Evolutionary conservation across 2,329 filamentous ascomycete species (phyloP).

Genomic region (Atkinsonella texensis): DNA sequence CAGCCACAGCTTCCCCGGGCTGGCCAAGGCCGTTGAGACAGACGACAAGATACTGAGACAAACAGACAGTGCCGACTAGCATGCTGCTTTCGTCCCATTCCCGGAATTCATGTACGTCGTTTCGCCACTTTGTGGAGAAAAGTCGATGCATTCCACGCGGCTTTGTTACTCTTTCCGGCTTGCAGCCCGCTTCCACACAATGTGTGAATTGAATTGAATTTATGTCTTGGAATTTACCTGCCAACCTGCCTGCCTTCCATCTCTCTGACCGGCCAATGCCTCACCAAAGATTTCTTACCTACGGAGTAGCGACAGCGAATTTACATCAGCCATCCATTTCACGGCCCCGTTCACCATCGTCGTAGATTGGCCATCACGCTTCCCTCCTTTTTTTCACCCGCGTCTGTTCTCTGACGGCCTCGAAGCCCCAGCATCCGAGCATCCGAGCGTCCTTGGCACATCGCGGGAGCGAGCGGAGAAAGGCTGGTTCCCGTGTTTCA

Average conservation of each 20-base stretch:
- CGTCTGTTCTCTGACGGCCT: neutral
- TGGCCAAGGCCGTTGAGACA: neutral
- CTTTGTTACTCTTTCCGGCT: no score
- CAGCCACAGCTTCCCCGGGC: no score
- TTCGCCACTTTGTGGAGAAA: no score
- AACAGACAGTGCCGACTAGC: neutral
- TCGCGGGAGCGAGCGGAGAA: neutral
- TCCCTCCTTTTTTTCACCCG: no score
- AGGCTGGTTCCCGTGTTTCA: no score
- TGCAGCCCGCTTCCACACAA: no score
- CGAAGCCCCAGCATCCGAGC: constrained; percentile 21
- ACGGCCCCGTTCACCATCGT: neutral
- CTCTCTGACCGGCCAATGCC: neutral
- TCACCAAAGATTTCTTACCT: neutral
- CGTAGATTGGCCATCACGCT: neutral
- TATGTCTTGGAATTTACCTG: no score
- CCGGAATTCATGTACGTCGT: neutral
- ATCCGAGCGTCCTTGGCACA: neutral
- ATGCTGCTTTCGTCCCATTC: neutral
- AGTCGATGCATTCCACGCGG: no score
- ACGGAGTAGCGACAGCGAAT: neutral
- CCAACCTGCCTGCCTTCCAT: no score
- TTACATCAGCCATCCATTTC: neutral
- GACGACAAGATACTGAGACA: neutral
- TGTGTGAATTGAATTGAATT: no score